These are phyloP conservation scores for Pseudocercospora fijiensis DNA, from an alignment of 2,329 filamentous ascomycete genomes.

Conservation along the genomic window DNA sequence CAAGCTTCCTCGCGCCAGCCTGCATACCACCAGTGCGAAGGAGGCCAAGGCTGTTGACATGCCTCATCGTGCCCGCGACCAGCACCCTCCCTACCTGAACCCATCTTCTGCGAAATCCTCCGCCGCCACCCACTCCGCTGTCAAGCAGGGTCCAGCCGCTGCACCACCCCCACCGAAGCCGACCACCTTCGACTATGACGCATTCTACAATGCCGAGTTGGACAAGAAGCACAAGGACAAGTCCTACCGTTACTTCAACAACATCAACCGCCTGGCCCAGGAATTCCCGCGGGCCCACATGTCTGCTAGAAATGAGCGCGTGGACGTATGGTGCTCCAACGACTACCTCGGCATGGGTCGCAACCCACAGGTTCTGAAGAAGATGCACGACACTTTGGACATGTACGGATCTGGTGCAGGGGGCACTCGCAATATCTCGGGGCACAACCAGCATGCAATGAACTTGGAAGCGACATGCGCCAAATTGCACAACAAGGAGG, in stretches of 20 bases:
- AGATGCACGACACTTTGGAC: constrained; percentile 93
- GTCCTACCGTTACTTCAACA: constrained; percentile 99
- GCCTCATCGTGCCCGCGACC: constrained; percentile 26
- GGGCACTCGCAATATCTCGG: constrained; percentile 95
- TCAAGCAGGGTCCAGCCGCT: constrained; percentile 38
- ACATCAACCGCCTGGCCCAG: constrained; percentile 96
- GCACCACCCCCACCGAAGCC: constrained; percentile 51
- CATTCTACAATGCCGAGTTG: constrained; percentile 81
- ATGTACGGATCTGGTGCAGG: constrained; percentile 93
- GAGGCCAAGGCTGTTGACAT: constrained; percentile 76
- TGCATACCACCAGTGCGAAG: constrained; percentile 78
- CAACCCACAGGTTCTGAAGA: constrained; percentile 79
- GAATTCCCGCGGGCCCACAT: constrained; percentile 96
- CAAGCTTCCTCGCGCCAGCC: constrained; percentile 62
- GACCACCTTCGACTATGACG: constrained; percentile 81
- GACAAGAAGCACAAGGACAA: constrained; percentile 99
- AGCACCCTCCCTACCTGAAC: constrained; percentile 23
- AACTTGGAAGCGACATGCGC: constrained; percentile 78
- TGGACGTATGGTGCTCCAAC: constrained; percentile 99
- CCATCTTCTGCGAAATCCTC: constrained; percentile 18
- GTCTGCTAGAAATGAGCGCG: constrained; percentile 74
- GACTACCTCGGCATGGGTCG: constrained; percentile 98
- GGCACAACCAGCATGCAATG: constrained; percentile 93
- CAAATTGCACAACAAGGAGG: constrained; percentile 86
- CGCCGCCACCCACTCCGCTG: constrained; percentile 10